Base-by-base conservation (phyloP, 257 asterid genomes). In the Eucommia ulmoides region DNA sequence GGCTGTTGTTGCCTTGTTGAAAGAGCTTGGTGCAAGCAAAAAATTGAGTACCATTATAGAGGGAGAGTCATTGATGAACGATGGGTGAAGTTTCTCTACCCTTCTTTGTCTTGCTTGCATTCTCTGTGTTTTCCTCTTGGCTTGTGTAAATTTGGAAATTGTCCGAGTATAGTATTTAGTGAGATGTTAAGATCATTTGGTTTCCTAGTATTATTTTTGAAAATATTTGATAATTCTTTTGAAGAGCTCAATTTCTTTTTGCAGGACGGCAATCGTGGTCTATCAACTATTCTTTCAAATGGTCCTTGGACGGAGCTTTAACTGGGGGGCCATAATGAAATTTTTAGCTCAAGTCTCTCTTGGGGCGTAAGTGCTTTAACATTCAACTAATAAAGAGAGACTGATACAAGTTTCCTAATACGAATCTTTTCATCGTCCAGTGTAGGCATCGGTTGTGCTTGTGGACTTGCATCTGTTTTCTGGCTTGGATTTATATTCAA, bases 61-160 rank as follows among this genome's bases (percentile, higher is more conserved):
- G 73, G 98, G 98, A 63, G 98, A 89, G 57, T 85, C 98, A 49
- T 66, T 89, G 77, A 89, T 89, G 98, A 89, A 89, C 73, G 98
- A 89, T 49, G 98, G 96, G 98, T 89, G 85, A 53, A 22, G 22
- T 63, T 52, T 29, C 38, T 29, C 38, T 29, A 5, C 38, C 7
- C 38, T n/a, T n/a, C n/a, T n/a, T n/a, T n/a, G n/a, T n/a, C n/a
- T n/a, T n/a, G n/a, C n/a, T n/a, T n/a, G n/a, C n/a, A n/a, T n/a
- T n/a, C n/a, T n/a, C n/a, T n/a, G n/a, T n/a, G n/a, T n/a, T n/a
- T n/a, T n/a, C n/a, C n/a, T n/a, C n/a, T n/a, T n/a, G n/a, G n/a
- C n/a, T n/a, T n/a, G n/a, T n/a, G n/a, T n/a, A n/a, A n/a, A n/a
- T n/a, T n/a, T n/a, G 14, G 17, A 3, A 15, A 19, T 38, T 38